A percentile compares a stretch with the other conserved stretches of the same genome.
These are phyloP conservation scores for Lolium perenne DNA, from an alignment of 176 grass and related monocot genomes.

Conservation along the genomic window DNA sequence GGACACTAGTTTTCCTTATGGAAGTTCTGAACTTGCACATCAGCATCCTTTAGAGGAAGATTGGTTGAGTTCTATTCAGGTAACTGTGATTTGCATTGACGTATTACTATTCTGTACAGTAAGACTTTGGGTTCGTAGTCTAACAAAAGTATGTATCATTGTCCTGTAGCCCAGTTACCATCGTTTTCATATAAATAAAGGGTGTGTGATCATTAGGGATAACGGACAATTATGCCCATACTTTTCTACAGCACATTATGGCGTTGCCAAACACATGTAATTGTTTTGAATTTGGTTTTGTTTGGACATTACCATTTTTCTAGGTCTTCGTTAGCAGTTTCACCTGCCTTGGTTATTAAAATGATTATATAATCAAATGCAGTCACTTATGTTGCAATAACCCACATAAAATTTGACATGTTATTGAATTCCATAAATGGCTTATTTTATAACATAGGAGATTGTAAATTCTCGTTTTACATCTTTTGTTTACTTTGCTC, in stretches of 20 bases:
- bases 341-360: background rate
- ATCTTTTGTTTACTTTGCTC: conserved; percentile 1
- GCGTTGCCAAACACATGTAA: background rate
- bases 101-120: background rate
- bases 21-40: background rate
- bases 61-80: background rate
- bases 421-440: background rate
- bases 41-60: too few species aligned
- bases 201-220: background rate
- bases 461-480: background rate
- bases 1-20: background rate
- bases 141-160: too few species aligned
- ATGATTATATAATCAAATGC: background rate
- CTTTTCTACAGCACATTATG: background rate
- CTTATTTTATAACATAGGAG: background rate
- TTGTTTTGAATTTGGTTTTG: background rate
- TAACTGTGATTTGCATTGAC: background rate
- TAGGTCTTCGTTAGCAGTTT: background rate
- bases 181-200: background rate
- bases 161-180: background rate
- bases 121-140: background rate
- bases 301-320: background rate
- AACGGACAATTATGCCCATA: background rate
- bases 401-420: background rate
- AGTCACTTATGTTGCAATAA: background rate